phyloP scores from a whole-genome alignment of 2,329 filamentous ascomycete species.

The Exophiala sideris region DNA sequence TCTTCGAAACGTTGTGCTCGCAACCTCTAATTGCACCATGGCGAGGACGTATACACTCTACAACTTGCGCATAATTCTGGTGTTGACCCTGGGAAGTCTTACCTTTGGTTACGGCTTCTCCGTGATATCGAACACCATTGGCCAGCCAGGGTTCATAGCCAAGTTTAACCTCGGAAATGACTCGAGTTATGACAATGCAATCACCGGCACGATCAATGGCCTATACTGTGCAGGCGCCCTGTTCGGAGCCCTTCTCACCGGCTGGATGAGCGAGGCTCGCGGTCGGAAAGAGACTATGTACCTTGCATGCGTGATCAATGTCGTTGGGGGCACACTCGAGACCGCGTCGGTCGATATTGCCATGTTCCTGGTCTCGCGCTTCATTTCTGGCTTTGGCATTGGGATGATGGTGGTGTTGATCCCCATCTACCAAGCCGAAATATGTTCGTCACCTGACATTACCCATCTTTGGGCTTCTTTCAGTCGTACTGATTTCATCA shows the following conservation, averaged over 20 bases:
- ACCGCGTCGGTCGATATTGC: slow-evolving; percentile 20
- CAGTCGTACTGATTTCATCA: background rate
- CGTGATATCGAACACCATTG: slow-evolving; percentile 52
- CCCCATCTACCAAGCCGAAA: slow-evolving; percentile 20
- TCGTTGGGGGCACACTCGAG: slow-evolving; percentile 20
- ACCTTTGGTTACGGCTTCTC: slow-evolving; percentile 53
- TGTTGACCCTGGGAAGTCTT: slow-evolving; percentile 19
- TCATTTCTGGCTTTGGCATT: slow-evolving; percentile 21
- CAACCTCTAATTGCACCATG: slow-evolving; percentile 8
- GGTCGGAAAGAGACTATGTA: slow-evolving; percentile 22
- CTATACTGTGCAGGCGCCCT: slow-evolving; percentile 20
- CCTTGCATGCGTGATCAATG: slow-evolving; percentile 17
- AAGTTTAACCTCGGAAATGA: slow-evolving; percentile 43
- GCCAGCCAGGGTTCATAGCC: slow-evolving; percentile 51
- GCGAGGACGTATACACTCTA: slow-evolving; percentile 21
- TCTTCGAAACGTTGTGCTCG: background rate
- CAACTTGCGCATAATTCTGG: slow-evolving; percentile 21
- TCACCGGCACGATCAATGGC: slow-evolving; percentile 30
- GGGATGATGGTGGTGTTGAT: slow-evolving; percentile 22
- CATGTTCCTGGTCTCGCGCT: slow-evolving; percentile 23
- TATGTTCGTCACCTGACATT: slow-evolving; percentile 30
- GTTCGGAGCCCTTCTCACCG: slow-evolving; percentile 17
- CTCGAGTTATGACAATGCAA: slow-evolving; percentile 37
- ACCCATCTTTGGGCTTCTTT: background rate
- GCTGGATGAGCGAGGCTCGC: slow-evolving; percentile 20